Conservation (phyloP, 345 rosid species). For the Hibiscus tridactylites region DNA sequence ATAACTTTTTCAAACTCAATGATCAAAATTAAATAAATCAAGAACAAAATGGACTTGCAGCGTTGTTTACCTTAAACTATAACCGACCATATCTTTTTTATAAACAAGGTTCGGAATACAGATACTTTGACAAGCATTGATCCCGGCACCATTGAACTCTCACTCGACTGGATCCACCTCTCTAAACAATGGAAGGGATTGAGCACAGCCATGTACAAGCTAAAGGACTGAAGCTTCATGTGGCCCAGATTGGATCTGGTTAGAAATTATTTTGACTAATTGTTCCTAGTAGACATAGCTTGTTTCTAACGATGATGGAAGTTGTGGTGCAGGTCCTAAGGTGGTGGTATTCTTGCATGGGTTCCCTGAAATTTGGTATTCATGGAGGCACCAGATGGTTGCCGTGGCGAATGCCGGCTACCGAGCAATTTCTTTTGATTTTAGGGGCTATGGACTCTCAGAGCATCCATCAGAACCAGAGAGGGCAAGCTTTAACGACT, state of each 20-base stretch:
- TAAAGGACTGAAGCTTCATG: slow-evolving; percentile 1
- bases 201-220: slow-evolving; percentile 4
- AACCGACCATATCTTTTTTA: neutral
- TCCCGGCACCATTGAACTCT: neutral
- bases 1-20: too few relatives aligned
- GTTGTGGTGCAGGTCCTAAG: slow-evolving; percentile 4
- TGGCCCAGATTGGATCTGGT: slow-evolving; percentile 5
- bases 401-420: slow-evolving; percentile 28
- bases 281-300: neutral
- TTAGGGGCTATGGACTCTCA: slow-evolving; percentile 30
- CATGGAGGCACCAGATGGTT: slow-evolving; percentile 43
- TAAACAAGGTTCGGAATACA: too few relatives aligned
- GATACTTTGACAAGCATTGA: neutral
- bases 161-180: neutral
- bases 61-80: neutral
- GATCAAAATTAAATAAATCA: too few relatives aligned
- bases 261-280: neutral
- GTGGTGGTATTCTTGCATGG: slow-evolving; percentile 34
- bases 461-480: slow-evolving; percentile 20
- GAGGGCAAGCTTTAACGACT: slow-evolving; percentile 22
- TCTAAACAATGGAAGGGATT: slow-evolving; percentile 5
- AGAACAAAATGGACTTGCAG: too few relatives aligned
- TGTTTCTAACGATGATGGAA: neutral
- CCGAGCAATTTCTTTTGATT: slow-evolving; percentile 30
- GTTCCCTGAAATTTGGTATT: slow-evolving; percentile 37